Base-by-base conservation (phyloP, 2,329 filamentous ascomycete species). In the Paraconiothyrium brasiliense region DNA sequence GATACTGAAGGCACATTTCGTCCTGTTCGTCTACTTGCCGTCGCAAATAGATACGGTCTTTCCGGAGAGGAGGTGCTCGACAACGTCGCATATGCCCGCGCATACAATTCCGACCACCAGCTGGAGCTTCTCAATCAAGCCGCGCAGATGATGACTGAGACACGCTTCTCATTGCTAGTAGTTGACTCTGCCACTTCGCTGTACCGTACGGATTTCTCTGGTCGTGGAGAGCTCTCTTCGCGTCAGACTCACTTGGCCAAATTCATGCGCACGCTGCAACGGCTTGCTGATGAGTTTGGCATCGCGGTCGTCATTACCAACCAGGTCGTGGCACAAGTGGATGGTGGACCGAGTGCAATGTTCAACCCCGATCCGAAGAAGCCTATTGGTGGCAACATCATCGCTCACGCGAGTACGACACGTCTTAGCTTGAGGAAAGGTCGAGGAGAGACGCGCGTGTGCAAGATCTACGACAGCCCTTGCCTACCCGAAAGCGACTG, bases 311-410 rank as follows among this genome's bases (percentile, higher is more conserved):
- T 99, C 71, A 99, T 99, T 74, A 98, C 95, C 47, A 99, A 99
- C 76, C 95, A 99, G 79, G 95, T 99, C 34, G 96, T 99, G 44
- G 95, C 95, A 10, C 96, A 99, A 79, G 95, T 99, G 9, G 95
- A 99, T 75, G 95, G 95, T 65, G 95, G 95, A 3, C 94, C 94
- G 34, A 94, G 91, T 74, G 90, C 94, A 64, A 99, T 99, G 95
- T 99, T 97, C 84, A 99, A 99, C 71, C 95, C 96, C 0, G 96
- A 99, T 74, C 95, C 95, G 8, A 99, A 99, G 86, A 99, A 99
- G 80, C 95, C 95, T 0, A 97, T 99, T 76, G 95, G 95, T 69
- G 95, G 95, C 67, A 98, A 99, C 79, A 99, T 99, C 69, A 98
- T 99, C 76, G 95, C 96, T 2, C 95, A 99, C 78, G 94, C 95